Conservation (phyloP, 2,329 filamentous ascomycete species). For the Trichoderma lentiforme region DNA sequence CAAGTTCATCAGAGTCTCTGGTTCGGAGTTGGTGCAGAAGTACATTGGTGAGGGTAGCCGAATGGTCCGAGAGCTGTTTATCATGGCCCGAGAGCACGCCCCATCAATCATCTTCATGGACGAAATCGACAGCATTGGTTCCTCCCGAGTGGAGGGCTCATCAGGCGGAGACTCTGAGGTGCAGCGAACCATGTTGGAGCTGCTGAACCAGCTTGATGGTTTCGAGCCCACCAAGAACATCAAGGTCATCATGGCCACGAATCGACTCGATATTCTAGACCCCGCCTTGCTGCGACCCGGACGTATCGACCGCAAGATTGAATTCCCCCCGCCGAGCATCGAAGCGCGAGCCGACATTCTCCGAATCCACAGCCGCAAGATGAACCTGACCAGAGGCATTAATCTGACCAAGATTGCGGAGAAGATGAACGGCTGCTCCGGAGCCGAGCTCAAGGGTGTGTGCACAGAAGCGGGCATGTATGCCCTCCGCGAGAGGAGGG, state of each 20-base stretch:
- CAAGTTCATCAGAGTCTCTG: slow-evolving; percentile 97
- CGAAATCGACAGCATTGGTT: slow-evolving; percentile 98
- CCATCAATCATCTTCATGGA: slow-evolving; percentile 99
- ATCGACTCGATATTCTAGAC: slow-evolving; percentile 94
- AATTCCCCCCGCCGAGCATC: slow-evolving; percentile 94
- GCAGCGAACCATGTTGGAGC: slow-evolving; percentile 96
- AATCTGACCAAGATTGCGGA: slow-evolving; percentile 98
- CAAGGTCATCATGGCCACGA: slow-evolving; percentile 99
- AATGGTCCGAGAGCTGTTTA: slow-evolving; percentile 98
- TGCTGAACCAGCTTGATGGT: slow-evolving; percentile 96
- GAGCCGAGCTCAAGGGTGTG: slow-evolving; percentile 96
- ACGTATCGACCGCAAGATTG: slow-evolving; percentile 97
- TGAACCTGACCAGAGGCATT: slow-evolving; percentile 97
- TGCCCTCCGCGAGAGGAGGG: slow-evolving; percentile 86
- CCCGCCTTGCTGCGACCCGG: slow-evolving; percentile 93
- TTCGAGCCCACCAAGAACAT: slow-evolving; percentile 99
- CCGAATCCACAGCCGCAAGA: slow-evolving; percentile 94
- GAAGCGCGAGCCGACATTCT: slow-evolving; percentile 97
- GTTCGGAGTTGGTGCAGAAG: slow-evolving; percentile 95
- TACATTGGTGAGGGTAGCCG: slow-evolving; percentile 97
- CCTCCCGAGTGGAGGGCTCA: slow-evolving; percentile 91
- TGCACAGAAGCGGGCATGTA: slow-evolving; percentile 99
- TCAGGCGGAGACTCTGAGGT: slow-evolving; percentile 96
- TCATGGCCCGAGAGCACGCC: slow-evolving; percentile 97
- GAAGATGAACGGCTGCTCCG: slow-evolving; percentile 99